A percentile compares a stretch with the other conserved stretches of the same genome.
phyloP scores from a whole-genome alignment of 441 rosid genomes.

The Erodium texanum region DNA sequence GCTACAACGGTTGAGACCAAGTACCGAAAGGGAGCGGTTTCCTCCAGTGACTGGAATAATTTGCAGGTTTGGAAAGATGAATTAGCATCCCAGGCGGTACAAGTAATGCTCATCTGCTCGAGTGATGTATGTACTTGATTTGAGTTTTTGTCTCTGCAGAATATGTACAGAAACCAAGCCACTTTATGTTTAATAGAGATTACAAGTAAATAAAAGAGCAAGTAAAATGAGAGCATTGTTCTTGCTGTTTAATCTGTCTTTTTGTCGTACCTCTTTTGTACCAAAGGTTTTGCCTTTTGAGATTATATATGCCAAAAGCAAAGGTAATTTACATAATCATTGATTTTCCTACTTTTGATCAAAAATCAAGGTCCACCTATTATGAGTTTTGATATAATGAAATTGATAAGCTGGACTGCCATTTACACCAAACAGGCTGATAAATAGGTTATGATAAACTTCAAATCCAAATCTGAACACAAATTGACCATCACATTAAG shows the following conservation, averaged over 20 bases:
- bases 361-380: background rate
- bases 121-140: constrained; percentile 23
- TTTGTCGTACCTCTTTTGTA: too few relatives aligned
- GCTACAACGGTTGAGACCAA: constrained; percentile 6
- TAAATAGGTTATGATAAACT: background rate
- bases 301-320: too few relatives aligned
- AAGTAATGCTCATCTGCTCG: constrained; percentile 27
- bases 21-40: background rate
- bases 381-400: background rate
- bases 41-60: background rate
- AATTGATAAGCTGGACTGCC: too few relatives aligned
- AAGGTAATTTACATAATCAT: too few relatives aligned
- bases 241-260: background rate
- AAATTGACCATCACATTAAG: too few relatives aligned
- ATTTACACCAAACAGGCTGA: background rate
- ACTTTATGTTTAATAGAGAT: constrained; percentile 17
- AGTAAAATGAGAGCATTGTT: constrained; percentile 11
- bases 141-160: constrained; percentile 3
- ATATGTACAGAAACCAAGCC: constrained; percentile 35
- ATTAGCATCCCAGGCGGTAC: constrained; percentile 34
- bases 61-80: constrained; percentile 18
- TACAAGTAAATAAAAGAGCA: constrained; percentile 27
- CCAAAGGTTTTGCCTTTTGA: background rate
- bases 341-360: background rate
- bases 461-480: background rate